Evolutionary conservation across 495 filamentous ascomycete species (phyloP), one percentile per base, ranked within the genome.

Genomic region (Aspergillus homomorphus): DNA sequence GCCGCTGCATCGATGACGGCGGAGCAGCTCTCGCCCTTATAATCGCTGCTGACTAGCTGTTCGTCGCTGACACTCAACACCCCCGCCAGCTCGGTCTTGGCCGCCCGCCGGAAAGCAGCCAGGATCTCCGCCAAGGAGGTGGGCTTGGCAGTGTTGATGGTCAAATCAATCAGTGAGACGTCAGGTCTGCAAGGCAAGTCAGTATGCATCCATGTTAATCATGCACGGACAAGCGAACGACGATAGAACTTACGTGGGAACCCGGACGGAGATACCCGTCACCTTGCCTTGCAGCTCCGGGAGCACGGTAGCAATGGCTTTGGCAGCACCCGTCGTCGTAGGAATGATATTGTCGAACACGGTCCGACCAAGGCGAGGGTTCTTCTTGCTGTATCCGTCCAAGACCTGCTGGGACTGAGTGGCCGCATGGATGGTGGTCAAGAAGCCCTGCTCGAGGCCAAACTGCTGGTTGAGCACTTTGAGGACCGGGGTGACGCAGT

Each of bases 301-400:
- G 4, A 73, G 59, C 0, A 73, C 70, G 1, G 66, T 56, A 1
- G 70, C 70, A 51, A 73, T 64, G 0, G 70, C 70, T 43, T 73
- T 73, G 10, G 70, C 70, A 15, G 70, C 70, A 9, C 70, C 70
- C 0, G 70, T 73, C 38, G 63, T 68, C 1, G 70, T 73, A 12
- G 70, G 70, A 15, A 73, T 73, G 48, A 73, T 73, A 21, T 73
- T 73, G 48, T 70, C 66, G 54, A 73, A 73, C 23, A 73, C 69
- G 20, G 65, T 64, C 23, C 70, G 70, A 0, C 70, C 70, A 6
- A 73, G 59, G 20, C 70, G 68, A 45, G 58, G 64, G 51, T 70
- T 73, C 69, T 73, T 73, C 70, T 73, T 69, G 58, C 70, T 73
- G 43, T 73, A 73, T 8, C 70, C 70, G 59, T 73, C 69, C 61